These are phyloP conservation scores for Paramecium bursaria DNA, from an alignment of 73 alveolate genomes.

Conservation along the genomic window DNA sequence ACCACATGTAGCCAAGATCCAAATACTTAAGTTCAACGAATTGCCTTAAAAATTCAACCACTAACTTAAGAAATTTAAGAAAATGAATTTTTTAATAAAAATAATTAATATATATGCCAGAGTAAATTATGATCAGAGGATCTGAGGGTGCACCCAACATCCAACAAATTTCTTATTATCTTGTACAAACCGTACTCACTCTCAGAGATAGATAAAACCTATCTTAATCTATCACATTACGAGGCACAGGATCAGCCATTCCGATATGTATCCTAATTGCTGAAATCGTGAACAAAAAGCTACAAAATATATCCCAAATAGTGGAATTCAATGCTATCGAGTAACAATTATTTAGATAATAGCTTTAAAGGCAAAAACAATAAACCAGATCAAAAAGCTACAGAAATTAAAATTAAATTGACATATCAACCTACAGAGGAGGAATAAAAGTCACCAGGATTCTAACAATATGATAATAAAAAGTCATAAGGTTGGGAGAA, in stretches of 20 bases:
- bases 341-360: neutral
- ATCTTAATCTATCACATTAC: neutral
- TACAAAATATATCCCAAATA: neutral
- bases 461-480: neutral
- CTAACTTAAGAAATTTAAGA: no score
- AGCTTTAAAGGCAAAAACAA: neutral
- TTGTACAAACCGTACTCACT: neutral
- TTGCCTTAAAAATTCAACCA: no score
- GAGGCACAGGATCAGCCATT: neutral
- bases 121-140: neutral
- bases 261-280: slow-evolving; percentile 30
- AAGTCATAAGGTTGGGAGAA: neutral
- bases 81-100: no score
- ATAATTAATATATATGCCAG: no score
- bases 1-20: neutral
- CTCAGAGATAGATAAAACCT: slow-evolving; percentile 18
- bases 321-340: neutral
- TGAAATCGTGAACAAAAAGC: neutral
- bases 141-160: neutral
- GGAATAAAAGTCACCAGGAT: neutral
- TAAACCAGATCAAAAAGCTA: neutral
- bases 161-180: neutral
- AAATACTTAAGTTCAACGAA: no score
- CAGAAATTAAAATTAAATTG: neutral
- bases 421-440: slow-evolving; percentile 13